Base-by-base conservation (phyloP, 164 flowering plant species). In the Magnolia changhungtana region DNA sequence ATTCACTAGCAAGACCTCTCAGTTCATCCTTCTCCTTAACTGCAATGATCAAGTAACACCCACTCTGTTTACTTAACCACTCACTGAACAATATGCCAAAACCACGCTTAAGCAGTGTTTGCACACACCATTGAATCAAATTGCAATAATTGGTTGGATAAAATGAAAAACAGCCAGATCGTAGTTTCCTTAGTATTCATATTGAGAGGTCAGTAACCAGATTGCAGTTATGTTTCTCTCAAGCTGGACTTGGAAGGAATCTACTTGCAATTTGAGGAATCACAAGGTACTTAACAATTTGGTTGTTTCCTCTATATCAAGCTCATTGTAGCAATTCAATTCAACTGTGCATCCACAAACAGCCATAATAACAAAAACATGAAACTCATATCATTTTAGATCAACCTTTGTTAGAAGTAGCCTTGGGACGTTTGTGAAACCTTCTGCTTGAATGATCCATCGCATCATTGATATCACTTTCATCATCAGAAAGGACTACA, bases 401-500 rank as follows among this genome's bases (percentile, higher is more conserved):
- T 90, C 58, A 63, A 92, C 98, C 73, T 77, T 86, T 89, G 82
- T 83, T 82, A 63, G 90, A 89, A 78, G 91, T 85, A 65, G 86
- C 88, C 1, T 52, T 55, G 11, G 79, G 82, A 52, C 23, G 23
- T 14, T 67, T 78, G 37, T 45, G 76, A 68, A 73, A 58, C 74
- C 82, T 80, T 72, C 75, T 81, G 71, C 75, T 80, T 19, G 84
- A 79, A 65, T 59, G 69, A 49, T 74, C 79, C 13, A 52, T 70
- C 78, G 82, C 86, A 78, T 82, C 82, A 27, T 73, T 69, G 69
- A 63, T 77, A 74, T 91, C 93, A 75, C 71, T 88, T 73, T 95
- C 99, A 86, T 94, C 97, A 85, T 96, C 99, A 78, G 97, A 96
- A 77, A 93, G 86, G 52, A 96, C 83, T 68, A 93, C 75, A 23